Conservation (phyloP, 768 basidiomycete species). For the Ramaria sp. region DNA sequence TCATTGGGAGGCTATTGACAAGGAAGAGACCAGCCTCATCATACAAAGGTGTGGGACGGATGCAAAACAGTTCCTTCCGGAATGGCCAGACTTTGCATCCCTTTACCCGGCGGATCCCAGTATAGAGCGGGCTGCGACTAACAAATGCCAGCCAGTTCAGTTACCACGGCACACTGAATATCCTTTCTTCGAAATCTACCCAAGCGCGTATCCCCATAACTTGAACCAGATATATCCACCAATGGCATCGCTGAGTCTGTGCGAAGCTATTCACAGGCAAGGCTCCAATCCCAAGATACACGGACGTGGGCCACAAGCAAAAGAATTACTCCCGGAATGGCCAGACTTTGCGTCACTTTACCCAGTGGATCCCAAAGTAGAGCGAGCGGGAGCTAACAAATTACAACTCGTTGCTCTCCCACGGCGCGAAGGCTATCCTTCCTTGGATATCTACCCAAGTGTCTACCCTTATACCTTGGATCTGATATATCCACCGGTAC, state of each 20-base stretch:
- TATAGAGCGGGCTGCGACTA: background rate
- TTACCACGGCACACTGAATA: background rate
- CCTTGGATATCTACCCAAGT: conserved; percentile 12
- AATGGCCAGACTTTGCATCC: background rate
- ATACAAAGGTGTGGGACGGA: too few relatives aligned
- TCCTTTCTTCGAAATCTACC: conserved; percentile 12
- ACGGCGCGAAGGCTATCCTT: background rate
- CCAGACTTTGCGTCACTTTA: background rate
- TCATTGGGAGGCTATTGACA: too few relatives aligned
- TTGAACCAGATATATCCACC: conserved; percentile 28
- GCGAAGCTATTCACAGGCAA: too few relatives aligned
- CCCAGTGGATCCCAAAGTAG: background rate
- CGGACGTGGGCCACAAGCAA: too few relatives aligned
- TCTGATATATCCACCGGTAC: conserved; percentile 24
- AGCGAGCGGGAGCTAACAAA: background rate
- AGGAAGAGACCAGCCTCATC: too few relatives aligned
- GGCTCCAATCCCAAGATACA: too few relatives aligned
- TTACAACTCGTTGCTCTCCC: background rate
- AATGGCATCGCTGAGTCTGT: background rate
- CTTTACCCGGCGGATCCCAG: background rate
- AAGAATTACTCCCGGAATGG: background rate
- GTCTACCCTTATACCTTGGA: conserved; percentile 31
- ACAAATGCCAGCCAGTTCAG: background rate
- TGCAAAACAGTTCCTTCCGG: too few relatives aligned
- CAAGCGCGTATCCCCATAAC: conserved; percentile 29